These are phyloP conservation scores for Pleurotus eryngii DNA, from an alignment of 768 basidiomycete species.

Conservation along the genomic window DNA sequence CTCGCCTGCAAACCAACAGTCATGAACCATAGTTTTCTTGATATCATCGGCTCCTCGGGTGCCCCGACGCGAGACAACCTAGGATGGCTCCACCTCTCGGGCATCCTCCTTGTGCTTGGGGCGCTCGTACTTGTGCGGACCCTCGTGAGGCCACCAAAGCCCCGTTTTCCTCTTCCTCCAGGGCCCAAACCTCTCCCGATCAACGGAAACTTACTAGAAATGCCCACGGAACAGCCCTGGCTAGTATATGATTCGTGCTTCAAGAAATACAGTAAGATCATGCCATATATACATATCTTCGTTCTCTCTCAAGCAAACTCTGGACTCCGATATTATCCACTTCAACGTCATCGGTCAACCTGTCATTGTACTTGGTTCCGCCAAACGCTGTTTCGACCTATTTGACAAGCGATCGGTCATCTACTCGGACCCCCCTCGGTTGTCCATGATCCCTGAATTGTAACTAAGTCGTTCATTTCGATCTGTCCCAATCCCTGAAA, in stretches of 20 bases:
- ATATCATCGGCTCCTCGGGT: neutral
- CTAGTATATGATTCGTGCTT: slow-evolving; percentile 32
- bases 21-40: neutral
- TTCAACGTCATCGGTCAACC: slow-evolving; percentile 18
- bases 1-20: too few relatives aligned
- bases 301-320: neutral
- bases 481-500: neutral
- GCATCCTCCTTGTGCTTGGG: neutral
- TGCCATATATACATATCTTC: neutral
- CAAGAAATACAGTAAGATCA: slow-evolving; percentile 28
- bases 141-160: neutral
- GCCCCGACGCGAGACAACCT: neutral
- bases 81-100: neutral
- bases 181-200: slow-evolving; percentile 33
- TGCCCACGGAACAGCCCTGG: slow-evolving; percentile 30
- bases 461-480: neutral
- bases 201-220: slow-evolving; percentile 32
- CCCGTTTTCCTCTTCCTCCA: slow-evolving; percentile 25
- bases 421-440: slow-evolving; percentile 22
- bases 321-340: slow-evolving; percentile 23
- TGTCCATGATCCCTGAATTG: slow-evolving; percentile 17
- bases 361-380: slow-evolving; percentile 21
- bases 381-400: slow-evolving; percentile 19
- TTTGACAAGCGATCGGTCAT: slow-evolving; percentile 23
- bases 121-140: neutral